A percentile compares a stretch with the other conserved stretches of the same genome.
Conservation (phyloP, 345 rosid species). For the Jatropha curcas region DNA sequence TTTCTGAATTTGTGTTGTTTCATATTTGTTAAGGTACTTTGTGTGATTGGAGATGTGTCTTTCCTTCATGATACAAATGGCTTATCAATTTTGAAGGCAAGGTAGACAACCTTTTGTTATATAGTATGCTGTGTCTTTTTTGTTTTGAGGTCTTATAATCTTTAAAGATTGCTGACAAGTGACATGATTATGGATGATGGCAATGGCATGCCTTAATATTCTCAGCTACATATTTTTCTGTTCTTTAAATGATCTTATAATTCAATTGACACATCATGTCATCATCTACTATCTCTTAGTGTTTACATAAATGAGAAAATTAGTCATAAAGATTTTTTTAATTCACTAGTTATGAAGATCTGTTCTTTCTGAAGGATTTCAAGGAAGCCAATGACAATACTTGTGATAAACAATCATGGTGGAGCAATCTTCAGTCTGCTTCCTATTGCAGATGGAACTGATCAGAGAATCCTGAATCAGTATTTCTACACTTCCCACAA, state of each 20-base stretch:
- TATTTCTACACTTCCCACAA: conserved; percentile 87
- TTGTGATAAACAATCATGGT: conserved; percentile 91
- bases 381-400: conserved; percentile 79
- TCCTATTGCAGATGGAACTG: conserved; percentile 78
- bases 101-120: conserved; percentile 39
- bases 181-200: background rate
- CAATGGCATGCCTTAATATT: background rate
- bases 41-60: conserved; percentile 85
- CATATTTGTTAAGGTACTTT: conserved; percentile 62
- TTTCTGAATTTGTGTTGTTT: background rate
- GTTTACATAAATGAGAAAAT: background rate
- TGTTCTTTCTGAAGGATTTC: conserved; percentile 46
- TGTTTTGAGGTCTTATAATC: background rate
- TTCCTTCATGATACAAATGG: conserved; percentile 98
- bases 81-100: conserved; percentile 71
- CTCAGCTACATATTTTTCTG: background rate
- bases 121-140: conserved; percentile 6
- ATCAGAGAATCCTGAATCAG: conserved; percentile 59
- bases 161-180: background rate
- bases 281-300: background rate
- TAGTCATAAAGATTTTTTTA: background rate
- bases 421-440: conserved; percentile 98
- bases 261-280: background rate
- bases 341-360: conserved; percentile 14
- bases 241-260: conserved; percentile 1